phyloP scores from a whole-genome alignment of 2,329 filamentous ascomycete species.

The Fusarium algeriense region DNA sequence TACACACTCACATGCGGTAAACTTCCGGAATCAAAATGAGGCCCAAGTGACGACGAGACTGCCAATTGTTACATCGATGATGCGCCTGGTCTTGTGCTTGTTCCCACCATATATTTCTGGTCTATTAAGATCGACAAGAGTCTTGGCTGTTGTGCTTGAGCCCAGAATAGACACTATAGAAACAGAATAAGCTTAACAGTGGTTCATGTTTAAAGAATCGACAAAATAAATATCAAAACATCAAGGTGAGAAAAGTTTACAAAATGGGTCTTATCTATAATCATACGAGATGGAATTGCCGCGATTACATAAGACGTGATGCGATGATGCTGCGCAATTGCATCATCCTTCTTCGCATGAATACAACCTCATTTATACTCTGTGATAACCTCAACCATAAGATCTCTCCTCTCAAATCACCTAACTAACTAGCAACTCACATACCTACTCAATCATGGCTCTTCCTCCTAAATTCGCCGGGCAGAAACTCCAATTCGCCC shows the following conservation, averaged over 20 bases:
- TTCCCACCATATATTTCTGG: constrained; percentile 1
- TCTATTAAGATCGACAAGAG: constrained; percentile 8
- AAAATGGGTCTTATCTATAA: not conserved
- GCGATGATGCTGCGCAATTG: constrained; percentile 20
- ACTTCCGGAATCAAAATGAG: constrained; percentile 19
- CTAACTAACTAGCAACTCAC: not conserved
- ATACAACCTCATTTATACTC: constrained; percentile 8
- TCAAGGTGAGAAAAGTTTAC: not conserved
- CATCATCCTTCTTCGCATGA: constrained; percentile 24
- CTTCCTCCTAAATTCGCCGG: constrained; percentile 82
- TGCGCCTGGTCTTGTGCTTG: constrained; percentile 1
- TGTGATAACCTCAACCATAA: not conserved
- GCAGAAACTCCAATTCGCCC: constrained; percentile 70
- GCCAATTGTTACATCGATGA: constrained; percentile 9
- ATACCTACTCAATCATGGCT: constrained; percentile 66
- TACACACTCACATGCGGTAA: constrained; percentile 14
- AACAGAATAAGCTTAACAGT: not conserved
- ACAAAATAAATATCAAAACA: not conserved
- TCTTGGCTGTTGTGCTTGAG: not conserved
- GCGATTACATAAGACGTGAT: constrained; percentile 36
- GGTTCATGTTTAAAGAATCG: not conserved
- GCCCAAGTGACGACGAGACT: constrained; percentile 14
- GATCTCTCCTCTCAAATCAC: not conserved
- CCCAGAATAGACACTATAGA: not conserved
- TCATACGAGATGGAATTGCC: not conserved